Base-by-base conservation (phyloP, 2,329 filamentous ascomycete genomes). In the Lachnellula hyalina region DNA sequence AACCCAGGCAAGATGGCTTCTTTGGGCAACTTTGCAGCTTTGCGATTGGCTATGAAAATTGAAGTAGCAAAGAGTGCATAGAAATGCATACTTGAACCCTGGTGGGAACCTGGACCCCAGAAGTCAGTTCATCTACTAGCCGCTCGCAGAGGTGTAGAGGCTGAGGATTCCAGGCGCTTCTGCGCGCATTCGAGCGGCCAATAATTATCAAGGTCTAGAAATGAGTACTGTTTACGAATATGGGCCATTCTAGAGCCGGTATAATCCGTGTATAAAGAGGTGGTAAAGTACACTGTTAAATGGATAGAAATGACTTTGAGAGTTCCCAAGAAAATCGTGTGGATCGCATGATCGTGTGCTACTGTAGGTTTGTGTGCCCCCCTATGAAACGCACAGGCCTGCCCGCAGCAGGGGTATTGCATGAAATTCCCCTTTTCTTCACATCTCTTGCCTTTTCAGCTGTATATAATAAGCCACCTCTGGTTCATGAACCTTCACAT, bases 401-500 rank as follows among this genome's bases (percentile, higher is more conserved):
- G 32, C 42, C 21, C 15, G 17, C 21, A 4, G 40, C 52, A 46
- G 28, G 52, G 52, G 51, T 48, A 19, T 47, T 55, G 52, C 53
- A 41, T 48, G 36, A 35, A 11, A 35, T 44, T 7, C 21, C 32
- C 50, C 50, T 34, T 25, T 45, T 42, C 41, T 17, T 44, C 40
- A 45, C 15, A 17, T 21, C 38, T 25, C 19, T 28, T 17, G 19
- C 42, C 47, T 52, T 52, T 57, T 57, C 55, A 57, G 55, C 55
- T 57, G 47, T 14, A 45, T 6, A 35, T 23, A 45, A 34, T 25
- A 32, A 52, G 54, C 55, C 47, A 51, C 44, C 6, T 57, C 35
- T 21, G 21, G 2, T 6, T 9, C 17, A 11, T 47, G 17, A 53
- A 12, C 21, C 19, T 47, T 35, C 23, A 34, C 23, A 41, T 47